phyloP scores from a whole-genome alignment of 1,284 basidiomycete species.

The Austroboletus novae-zelandiae region DNA sequence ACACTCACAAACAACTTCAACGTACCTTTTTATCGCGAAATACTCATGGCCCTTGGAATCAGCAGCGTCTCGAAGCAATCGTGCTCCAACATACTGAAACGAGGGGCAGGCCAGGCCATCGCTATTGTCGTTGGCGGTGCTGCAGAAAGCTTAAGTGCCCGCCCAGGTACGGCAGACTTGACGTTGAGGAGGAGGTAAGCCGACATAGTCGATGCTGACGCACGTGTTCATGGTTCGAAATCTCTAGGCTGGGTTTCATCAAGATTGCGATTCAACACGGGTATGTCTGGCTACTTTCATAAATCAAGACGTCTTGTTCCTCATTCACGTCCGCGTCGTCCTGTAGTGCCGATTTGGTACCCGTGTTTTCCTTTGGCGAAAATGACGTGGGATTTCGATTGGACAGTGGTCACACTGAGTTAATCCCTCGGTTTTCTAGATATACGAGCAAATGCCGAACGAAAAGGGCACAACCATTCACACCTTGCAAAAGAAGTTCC shows the following conservation, averaged over 20 bases:
- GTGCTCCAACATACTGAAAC: slow-evolving; percentile 82
- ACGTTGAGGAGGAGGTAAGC: slow-evolving; percentile 76
- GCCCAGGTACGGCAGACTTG: slow-evolving; percentile 93
- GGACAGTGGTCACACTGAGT: neutral
- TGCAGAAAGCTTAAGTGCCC: slow-evolving; percentile 89
- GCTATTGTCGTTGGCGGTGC: slow-evolving; percentile 98
- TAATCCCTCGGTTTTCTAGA: slow-evolving; percentile 44
- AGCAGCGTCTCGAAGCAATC: slow-evolving; percentile 90
- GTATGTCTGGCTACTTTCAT: slow-evolving; percentile 38
- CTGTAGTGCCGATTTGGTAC: slow-evolving; percentile 83
- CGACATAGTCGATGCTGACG: neutral
- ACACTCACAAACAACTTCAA: slow-evolving; percentile 90
- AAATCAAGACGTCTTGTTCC: neutral
- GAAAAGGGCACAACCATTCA: slow-evolving; percentile 90
- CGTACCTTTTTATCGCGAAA: slow-evolving; percentile 92
- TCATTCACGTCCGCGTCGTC: neutral
- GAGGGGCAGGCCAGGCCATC: slow-evolving; percentile 67
- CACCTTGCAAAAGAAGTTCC: slow-evolving; percentile 85
- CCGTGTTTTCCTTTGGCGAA: slow-evolving; percentile 96
- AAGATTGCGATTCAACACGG: slow-evolving; percentile 95
- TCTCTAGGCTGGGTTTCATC: slow-evolving; percentile 83
- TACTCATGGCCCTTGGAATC: slow-evolving; percentile 82
- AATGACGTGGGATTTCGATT: slow-evolving; percentile 75
- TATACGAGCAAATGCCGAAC: slow-evolving; percentile 95
- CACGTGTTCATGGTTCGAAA: slow-evolving; percentile 1